Conservation (phyloP, 2,329 filamentous ascomycete species). For the Colletotrichum agaves region DNA sequence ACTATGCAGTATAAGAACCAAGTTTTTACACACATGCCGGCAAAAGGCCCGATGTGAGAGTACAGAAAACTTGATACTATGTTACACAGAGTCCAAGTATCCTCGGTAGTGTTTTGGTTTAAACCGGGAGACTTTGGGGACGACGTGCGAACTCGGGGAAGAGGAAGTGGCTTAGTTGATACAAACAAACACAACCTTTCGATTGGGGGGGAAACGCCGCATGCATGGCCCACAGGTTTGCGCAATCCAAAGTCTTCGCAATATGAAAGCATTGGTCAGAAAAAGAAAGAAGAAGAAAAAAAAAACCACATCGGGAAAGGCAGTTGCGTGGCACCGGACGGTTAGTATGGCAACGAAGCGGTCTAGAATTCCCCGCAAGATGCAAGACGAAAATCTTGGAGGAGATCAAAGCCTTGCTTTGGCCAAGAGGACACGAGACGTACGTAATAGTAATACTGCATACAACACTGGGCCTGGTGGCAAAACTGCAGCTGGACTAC, state of each 20-base stretch:
- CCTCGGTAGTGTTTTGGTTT: conserved; percentile 1
- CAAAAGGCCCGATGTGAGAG: conserved; percentile 4
- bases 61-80: no score
- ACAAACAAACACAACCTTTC: background rate
- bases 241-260: conserved; percentile 9
- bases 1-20: background rate
- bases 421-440: background rate
- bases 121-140: background rate
- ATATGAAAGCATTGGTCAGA: no score
- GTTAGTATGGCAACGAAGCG: background rate
- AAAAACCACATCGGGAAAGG: background rate
- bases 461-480: background rate
- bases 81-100: background rate
- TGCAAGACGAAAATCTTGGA: conserved; percentile 8
- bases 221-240: conserved; percentile 20
- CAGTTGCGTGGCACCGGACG: background rate
- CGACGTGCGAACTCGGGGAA: background rate
- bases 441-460: no score
- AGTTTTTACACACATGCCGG: conserved; percentile 3
- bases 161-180: background rate
- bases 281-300: background rate
- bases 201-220: no score
- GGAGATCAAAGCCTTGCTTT: background rate
- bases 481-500: background rate
- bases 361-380: conserved; percentile 9